A percentile compares a stretch with the other conserved stretches of the same genome.
phyloP scores from a whole-genome alignment of 306 rosid genomes.

The Prunus kanzakura region DNA sequence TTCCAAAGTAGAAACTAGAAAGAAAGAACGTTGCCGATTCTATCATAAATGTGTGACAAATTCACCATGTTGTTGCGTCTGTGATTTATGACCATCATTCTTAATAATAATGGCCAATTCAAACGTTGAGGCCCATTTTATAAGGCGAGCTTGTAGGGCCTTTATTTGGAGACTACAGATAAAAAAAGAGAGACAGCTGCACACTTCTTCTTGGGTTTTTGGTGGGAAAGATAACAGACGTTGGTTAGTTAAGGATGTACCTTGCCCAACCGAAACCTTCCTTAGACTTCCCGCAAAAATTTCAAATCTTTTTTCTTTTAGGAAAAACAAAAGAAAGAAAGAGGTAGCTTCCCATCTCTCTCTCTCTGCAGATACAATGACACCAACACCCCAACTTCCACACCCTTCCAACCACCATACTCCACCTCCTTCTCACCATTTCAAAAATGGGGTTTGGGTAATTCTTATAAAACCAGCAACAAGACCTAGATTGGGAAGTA shows the following conservation, averaged over 20 bases:
- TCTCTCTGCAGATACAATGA: conserved; percentile 45
- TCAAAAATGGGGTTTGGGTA: conserved; percentile 27
- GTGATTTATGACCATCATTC: no score
- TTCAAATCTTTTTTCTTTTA: conserved; percentile 29
- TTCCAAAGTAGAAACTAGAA: background rate
- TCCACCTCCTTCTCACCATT: conserved; percentile 24
- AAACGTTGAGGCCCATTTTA: background rate
- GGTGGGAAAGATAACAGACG: background rate
- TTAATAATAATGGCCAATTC: background rate
- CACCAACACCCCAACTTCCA: conserved; percentile 74
- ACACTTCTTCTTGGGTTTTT: background rate
- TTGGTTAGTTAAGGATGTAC: conserved; percentile 58
- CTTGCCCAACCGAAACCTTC: conserved; percentile 60
- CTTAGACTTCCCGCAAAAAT: conserved; percentile 80
- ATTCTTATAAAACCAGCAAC: conserved; percentile 48
- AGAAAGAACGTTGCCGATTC: background rate
- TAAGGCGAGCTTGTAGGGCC: background rate
- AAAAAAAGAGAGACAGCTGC: background rate
- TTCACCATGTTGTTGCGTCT: no score
- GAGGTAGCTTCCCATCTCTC: conserved; percentile 61
- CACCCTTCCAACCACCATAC: conserved; percentile 45
- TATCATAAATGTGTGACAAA: background rate
- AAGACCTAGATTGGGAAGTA: conserved; percentile 22
- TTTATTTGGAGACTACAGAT: no score
- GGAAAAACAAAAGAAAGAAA: conserved; percentile 1